These are phyloP conservation scores for Colletotrichum karsti DNA, from an alignment of 2,329 filamentous ascomycete genomes.

Conservation along the genomic window DNA sequence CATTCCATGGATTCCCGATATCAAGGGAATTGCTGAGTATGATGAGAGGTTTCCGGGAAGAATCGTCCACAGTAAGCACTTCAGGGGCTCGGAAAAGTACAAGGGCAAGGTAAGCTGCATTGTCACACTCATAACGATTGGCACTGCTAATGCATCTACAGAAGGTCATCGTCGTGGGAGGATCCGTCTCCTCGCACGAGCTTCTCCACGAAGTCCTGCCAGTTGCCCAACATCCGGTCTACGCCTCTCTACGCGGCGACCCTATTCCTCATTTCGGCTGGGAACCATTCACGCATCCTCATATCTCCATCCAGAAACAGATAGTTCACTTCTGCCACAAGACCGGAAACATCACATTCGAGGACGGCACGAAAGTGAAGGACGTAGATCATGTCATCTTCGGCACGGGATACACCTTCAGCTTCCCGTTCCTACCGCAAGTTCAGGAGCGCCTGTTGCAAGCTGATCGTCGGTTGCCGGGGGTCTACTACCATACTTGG, in stretches of 20 bases:
- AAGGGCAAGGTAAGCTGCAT: constrained; percentile 31
- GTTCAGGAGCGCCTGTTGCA: constrained; percentile 53
- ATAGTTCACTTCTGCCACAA: constrained; percentile 48
- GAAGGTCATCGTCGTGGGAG: constrained; percentile 65
- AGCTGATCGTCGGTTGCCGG: constrained; percentile 40
- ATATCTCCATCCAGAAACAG: constrained; percentile 51
- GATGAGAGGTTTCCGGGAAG: constrained; percentile 44
- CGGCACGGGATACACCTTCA: constrained; percentile 68
- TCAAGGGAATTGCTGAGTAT: constrained; percentile 50
- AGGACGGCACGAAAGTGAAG: constrained; percentile 56
- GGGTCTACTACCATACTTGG: constrained; percentile 46
- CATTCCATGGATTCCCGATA: constrained; percentile 48
- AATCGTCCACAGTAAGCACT: constrained; percentile 51
- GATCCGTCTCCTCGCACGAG: constrained; percentile 66
- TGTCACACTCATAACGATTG: no score
- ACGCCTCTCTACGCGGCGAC: constrained; percentile 55
- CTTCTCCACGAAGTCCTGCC: constrained; percentile 61
- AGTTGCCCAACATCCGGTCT: constrained; percentile 53
- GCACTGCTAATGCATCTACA: no score
- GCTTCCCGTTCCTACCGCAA: constrained; percentile 60
- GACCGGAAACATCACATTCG: constrained; percentile 54
- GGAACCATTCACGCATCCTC: constrained; percentile 63
- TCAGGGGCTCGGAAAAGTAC: constrained; percentile 38
- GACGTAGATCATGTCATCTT: constrained; percentile 66
- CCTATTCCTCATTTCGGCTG: constrained; percentile 62